A percentile compares a stretch with the other conserved stretches of the same genome.
These are phyloP conservation scores for Trypanosoma theileri DNA, from an alignment of 208 protist genomes.

Conservation along the genomic window DNA sequence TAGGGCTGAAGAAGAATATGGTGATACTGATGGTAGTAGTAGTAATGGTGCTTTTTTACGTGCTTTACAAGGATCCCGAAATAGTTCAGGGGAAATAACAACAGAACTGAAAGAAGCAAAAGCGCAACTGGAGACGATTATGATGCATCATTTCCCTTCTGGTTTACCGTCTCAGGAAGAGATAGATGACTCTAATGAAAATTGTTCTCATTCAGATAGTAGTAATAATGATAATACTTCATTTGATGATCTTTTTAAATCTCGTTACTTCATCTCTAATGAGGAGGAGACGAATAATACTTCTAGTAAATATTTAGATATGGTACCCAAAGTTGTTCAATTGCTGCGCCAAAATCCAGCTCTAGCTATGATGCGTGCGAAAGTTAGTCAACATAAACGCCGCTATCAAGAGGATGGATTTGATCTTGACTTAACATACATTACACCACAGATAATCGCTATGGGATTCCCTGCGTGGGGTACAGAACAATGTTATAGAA, in stretches of 20 bases:
- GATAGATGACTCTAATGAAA: background rate
- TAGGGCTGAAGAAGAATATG: background rate
- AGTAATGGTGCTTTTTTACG: background rate
- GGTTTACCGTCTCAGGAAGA: background rate
- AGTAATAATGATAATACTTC: background rate
- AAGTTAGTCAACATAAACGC: conserved; percentile 91
- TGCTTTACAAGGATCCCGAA: background rate
- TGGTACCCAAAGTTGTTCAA: background rate
- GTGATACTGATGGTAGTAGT: background rate
- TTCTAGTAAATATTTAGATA: conserved; percentile 1
- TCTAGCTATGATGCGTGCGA: conserved; percentile 47
- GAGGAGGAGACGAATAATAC: background rate
- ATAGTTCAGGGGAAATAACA: background rate
- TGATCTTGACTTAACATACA: conserved; percentile 94
- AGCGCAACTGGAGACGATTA: conserved; percentile 1
- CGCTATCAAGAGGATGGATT: conserved; percentile 87
- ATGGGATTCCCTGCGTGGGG: conserved; percentile 93
- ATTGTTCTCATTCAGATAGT: background rate
- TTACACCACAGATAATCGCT: conserved; percentile 87
- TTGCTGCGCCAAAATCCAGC: conserved; percentile 16
- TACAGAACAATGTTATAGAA: conserved; percentile 92
- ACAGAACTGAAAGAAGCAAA: background rate
- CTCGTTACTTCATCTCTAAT: background rate
- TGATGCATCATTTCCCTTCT: conserved; percentile 2
- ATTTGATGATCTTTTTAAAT: background rate